A percentile compares a stretch with the other conserved stretches of the same genome.
These are phyloP conservation scores for Colletotrichum cereale DNA, from an alignment of 2,329 filamentous ascomycete genomes.

Conservation along the genomic window DNA sequence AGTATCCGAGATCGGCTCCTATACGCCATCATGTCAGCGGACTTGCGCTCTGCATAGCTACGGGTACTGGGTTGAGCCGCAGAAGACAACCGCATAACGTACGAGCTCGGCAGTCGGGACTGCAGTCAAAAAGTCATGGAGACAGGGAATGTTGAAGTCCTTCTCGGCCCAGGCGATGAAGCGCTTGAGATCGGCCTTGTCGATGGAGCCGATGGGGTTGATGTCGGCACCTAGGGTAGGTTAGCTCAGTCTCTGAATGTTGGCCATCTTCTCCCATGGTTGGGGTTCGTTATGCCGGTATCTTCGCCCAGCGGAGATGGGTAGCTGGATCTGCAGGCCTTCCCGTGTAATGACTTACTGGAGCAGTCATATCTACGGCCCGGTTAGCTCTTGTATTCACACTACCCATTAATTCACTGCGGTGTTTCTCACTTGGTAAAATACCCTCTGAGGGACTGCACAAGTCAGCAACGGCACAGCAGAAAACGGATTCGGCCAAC, in stretches of 20 bases:
- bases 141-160: constrained; percentile 72
- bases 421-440: constrained; percentile 69
- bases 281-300: neutral
- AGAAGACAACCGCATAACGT: constrained; percentile 10
- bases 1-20: constrained; percentile 72
- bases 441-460: constrained; percentile 55
- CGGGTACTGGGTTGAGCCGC: neutral
- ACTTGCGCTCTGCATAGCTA: neutral
- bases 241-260: constrained; percentile 9
- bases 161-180: constrained; percentile 76
- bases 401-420: neutral
- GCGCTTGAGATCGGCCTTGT: constrained; percentile 76
- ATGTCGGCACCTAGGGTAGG: constrained; percentile 49
- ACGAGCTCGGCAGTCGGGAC: constrained; percentile 70
- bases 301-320: neutral
- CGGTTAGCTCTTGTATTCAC: neutral
- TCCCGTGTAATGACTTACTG: constrained; percentile 11
- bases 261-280: neutral
- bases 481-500: constrained; percentile 9
- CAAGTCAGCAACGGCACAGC: constrained; percentile 39
- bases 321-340: neutral
- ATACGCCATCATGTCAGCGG: neutral
- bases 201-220: constrained; percentile 72
- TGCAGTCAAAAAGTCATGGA: constrained; percentile 74
- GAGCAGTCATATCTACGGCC: constrained; percentile 35